These are phyloP conservation scores for Scutellaria baicalensis DNA, from an alignment of 257 asterid genomes.

Conservation along the genomic window DNA sequence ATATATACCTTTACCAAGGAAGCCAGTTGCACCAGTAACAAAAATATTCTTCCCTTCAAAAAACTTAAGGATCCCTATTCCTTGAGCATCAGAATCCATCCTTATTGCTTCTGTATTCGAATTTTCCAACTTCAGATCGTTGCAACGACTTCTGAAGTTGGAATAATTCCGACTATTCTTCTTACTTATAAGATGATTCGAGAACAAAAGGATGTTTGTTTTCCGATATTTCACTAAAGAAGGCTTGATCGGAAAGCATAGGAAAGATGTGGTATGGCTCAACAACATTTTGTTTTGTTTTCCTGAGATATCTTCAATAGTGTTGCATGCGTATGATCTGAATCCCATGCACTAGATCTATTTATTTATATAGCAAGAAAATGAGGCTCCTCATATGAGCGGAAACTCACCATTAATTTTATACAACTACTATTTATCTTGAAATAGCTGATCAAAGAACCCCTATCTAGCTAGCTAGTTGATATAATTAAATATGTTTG, in stretches of 20 bases:
- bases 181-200: background rate
- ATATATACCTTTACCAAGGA: slow-evolving; percentile 56
- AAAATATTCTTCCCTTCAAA: slow-evolving; percentile 39
- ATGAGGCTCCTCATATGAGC: no score
- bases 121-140: background rate
- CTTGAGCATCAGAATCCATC: background rate
- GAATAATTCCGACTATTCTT: background rate
- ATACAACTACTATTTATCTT: no score
- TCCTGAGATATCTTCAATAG: no score
- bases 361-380: no score
- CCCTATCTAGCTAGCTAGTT: no score
- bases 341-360: no score
- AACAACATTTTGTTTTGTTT: background rate
- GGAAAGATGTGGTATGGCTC: background rate
- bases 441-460: no score
- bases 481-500: no score
- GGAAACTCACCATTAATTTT: no score
- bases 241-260: background rate
- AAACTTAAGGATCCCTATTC: slow-evolving; percentile 45
- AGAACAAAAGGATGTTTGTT: background rate
- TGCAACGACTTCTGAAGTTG: background rate
- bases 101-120: background rate
- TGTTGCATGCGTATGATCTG: no score
- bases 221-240: background rate
- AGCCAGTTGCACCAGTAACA: slow-evolving; percentile 53